Conservation (phyloP, 495 filamentous ascomycete genomes). For the Penicillium samsonianum region DNA sequence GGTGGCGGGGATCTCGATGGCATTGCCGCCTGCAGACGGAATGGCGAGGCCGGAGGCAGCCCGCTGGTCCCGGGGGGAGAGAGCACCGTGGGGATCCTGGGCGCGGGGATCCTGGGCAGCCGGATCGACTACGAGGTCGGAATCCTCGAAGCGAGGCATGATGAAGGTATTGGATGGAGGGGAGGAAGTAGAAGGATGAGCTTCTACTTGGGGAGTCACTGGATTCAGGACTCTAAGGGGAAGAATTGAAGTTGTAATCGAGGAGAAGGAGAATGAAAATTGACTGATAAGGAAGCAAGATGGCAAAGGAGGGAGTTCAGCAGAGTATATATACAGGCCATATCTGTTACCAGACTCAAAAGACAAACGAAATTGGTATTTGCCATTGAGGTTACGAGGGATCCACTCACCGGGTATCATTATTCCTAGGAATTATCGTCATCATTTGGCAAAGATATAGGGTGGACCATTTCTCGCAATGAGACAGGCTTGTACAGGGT, state of each 20-base stretch:
- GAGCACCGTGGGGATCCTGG: conserved; percentile 20
- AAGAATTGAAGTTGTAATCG: conserved; percentile 1
- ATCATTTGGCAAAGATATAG: conserved; percentile 32
- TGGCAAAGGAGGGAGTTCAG: conserved; percentile 12
- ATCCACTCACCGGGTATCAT: conserved; percentile 39
- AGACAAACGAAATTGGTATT: conserved; percentile 17
- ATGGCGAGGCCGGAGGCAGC: conserved; percentile 42
- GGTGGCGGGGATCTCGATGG: conserved; percentile 72
- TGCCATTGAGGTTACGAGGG: conserved; percentile 20
- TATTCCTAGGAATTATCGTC: conserved; percentile 48
- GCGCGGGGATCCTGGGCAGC: conserved; percentile 36
- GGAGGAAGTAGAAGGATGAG: conserved; percentile 8
- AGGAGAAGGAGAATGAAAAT: conserved; percentile 13
- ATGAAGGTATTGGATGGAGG: conserved; percentile 29
- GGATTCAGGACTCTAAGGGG: conserved; percentile 5
- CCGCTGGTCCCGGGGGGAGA: conserved; percentile 32
- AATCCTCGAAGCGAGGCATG: conserved; percentile 66
- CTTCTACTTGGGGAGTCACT: conserved; percentile 17
- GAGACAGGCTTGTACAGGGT: conserved; percentile 20
- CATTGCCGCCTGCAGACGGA: conserved; percentile 50
- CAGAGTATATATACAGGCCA: conserved; percentile 20
- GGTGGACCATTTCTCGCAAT: conserved; percentile 18
- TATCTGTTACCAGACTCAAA: conserved; percentile 18
- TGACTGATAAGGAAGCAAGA: conserved; percentile 9
- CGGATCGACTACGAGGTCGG: conserved; percentile 51